Conservation (phyloP, 371 early-diverging fungal species). For the Syncephalastrum monosporum region DNA sequence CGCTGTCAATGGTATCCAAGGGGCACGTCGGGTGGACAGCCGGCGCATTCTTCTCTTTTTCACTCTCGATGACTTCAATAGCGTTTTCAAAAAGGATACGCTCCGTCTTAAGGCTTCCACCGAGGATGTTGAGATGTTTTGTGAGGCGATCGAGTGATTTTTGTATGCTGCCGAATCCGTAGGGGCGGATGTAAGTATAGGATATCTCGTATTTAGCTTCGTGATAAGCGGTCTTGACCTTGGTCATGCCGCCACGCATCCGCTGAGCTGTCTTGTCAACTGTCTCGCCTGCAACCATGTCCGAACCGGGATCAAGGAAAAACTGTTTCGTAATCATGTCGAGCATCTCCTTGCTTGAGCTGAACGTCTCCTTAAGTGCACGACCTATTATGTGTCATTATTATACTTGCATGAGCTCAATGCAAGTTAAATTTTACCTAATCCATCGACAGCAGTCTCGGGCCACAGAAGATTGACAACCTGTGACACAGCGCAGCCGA, state of each 20-base stretch:
- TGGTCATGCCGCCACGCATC: conserved; percentile 42
- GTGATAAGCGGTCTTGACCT: conserved; percentile 44
- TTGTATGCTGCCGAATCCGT: conserved; percentile 33
- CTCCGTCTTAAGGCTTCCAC: conserved; percentile 44
- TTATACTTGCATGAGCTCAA: background rate
- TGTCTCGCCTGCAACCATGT: conserved; percentile 26
- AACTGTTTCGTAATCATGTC: conserved; percentile 46
- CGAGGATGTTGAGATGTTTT: conserved; percentile 42
- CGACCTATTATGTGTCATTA: conserved; percentile 24
- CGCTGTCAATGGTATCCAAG: background rate
- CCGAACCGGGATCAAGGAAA: conserved; percentile 40
- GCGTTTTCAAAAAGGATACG: conserved; percentile 45
- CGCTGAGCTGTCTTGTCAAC: conserved; percentile 31
- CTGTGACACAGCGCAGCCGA: conserved; percentile 27
- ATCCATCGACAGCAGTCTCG: conserved; percentile 50
- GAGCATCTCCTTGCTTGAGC: conserved; percentile 42
- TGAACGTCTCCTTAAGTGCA: conserved; percentile 40
- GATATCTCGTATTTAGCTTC: conserved; percentile 54
- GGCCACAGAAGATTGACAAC: conserved; percentile 48
- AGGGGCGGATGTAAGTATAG: conserved; percentile 38
- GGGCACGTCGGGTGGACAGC: conserved; percentile 3
- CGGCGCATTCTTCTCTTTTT: background rate
- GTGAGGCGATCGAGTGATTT: conserved; percentile 40
- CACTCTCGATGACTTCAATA: conserved; percentile 19
- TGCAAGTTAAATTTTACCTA: conserved; percentile 18